phyloP scores from a whole-genome alignment of 345 rosid genomes.

The thale cress (Arabidopsis thaliana) region TAIR10.1 NC_003070.9:28692001-28692500 shows the following conservation, averaged over 20 bases:
- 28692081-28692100: not conserved
- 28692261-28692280: slow-evolving; percentile 57
- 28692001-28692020: not conserved
- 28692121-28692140: slow-evolving; percentile 5
- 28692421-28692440: slow-evolving; percentile 18
- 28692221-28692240: not conserved
- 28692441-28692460: slow-evolving; percentile 64
- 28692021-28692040: not conserved
- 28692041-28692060: slow-evolving; percentile 2
- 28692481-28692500: slow-evolving; percentile 69
- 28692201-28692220: not conserved
- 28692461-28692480: slow-evolving; percentile 54
- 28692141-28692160: not conserved
- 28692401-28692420: not conserved
- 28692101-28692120: not conserved
- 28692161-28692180: slow-evolving; percentile 1
- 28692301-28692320: slow-evolving; percentile 53
- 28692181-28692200: slow-evolving; percentile 4
- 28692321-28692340: slow-evolving; percentile 67
- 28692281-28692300: slow-evolving; percentile 60
- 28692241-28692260: slow-evolving; percentile 48
- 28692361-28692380: slow-evolving; percentile 48
- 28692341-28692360: slow-evolving; percentile 70
- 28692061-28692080: not conserved
- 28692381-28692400: not conserved